Evolutionary conservation across 768 basidiomycete species (phyloP), one percentile per base, ranked within the genome.

Genomic region (Calocybe gangraenosa): DNA sequence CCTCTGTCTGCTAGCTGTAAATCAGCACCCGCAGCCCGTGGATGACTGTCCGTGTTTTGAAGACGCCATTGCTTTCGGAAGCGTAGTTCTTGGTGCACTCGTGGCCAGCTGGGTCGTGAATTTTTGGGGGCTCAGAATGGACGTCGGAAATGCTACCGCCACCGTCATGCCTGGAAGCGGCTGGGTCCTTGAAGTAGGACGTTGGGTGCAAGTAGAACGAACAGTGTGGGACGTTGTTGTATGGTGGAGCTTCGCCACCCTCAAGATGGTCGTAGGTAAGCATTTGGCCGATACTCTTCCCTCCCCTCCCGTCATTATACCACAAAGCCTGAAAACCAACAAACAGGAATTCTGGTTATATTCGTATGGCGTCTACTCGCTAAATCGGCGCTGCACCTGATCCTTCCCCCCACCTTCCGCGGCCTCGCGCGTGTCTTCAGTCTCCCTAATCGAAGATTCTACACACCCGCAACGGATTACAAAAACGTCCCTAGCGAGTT

Each of bases 1-100:
- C 0, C 49, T 87, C n/a, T 81, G 78, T 46, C 66, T 92, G 11
- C 67, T 88, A 3, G 66, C 87, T 15, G 84, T 94, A n/a, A 85
- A 92, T 58, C 81, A 88, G 49, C 92, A 94, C 58, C 92, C 94
- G 0, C 87, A 94, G 53, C 95, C 95, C 0, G 88, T 95, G 7
- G 94, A 98, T 46, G 92, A 95, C 56, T 97, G 95, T 54, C 95
- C 95, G 2, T 97, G 95, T 65, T 99, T 96, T 64, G 95, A 96
- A 59, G 95, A 98, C 58, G 91, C 94, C 2, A 94, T 97, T 40
- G 92, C 95, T 0, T 86, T 93, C 52, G 67, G 87, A n/a, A 84
- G 88, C 19, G 92, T 92, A 33, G 73, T 89, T 14, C 69, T 87
- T 28, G 95, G 95, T n/a, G 68, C 73, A 15, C 66, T 78, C 18